Evolutionary conservation across 352 stramenopile genomes (phyloP).

Genomic region (Phytopythium mirpurense): DNA sequence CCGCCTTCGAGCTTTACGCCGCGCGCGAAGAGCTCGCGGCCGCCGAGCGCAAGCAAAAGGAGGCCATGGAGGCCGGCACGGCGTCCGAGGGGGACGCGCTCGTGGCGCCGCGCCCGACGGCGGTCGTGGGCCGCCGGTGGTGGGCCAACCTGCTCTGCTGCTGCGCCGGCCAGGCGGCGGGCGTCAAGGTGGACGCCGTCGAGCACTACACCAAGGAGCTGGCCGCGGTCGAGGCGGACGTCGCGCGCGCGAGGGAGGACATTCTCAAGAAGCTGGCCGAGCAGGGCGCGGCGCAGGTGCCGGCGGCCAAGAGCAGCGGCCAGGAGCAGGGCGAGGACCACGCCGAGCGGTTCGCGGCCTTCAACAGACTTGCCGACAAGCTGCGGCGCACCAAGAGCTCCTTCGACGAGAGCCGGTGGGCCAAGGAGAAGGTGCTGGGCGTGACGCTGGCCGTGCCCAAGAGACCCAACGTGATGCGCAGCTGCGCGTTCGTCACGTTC

Average conservation of each 20-base stretch:
- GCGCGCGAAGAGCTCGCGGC: conserved; percentile 39
- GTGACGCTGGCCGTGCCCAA: conserved; percentile 25
- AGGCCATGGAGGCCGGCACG: conserved; percentile 13
- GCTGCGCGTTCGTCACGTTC: conserved; percentile 70
- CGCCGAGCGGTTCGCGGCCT: conserved; percentile 17
- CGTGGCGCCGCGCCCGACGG: conserved; percentile 27
- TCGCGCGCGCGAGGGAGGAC: conserved; percentile 33
- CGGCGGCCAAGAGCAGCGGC: conserved; percentile 7
- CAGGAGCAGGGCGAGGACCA: conserved; percentile 11
- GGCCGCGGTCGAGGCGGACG: conserved; percentile 42
- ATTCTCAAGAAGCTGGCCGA: conserved; percentile 49
- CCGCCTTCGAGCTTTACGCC: conserved; percentile 49
- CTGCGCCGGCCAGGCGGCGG: conserved; percentile 9
- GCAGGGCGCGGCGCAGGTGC: conserved; percentile 22
- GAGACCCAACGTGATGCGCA: conserved; percentile 53
- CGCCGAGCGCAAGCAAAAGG: conserved; percentile 13
- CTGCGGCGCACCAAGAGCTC: conserved; percentile 27
- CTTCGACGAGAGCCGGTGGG: conserved; percentile 16
- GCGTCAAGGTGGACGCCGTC: conserved; percentile 53
- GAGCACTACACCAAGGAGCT: conserved; percentile 49
- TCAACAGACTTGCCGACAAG: conserved; percentile 21
- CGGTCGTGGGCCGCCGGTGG: conserved; percentile 32
- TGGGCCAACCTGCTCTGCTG: conserved; percentile 30
- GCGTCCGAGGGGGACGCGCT: conserved; percentile 14
- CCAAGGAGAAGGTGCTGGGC: conserved; percentile 24